These are phyloP conservation scores for Ogataea henricii DNA, from an alignment of 805 yeast species.

Conservation along the genomic window DNA sequence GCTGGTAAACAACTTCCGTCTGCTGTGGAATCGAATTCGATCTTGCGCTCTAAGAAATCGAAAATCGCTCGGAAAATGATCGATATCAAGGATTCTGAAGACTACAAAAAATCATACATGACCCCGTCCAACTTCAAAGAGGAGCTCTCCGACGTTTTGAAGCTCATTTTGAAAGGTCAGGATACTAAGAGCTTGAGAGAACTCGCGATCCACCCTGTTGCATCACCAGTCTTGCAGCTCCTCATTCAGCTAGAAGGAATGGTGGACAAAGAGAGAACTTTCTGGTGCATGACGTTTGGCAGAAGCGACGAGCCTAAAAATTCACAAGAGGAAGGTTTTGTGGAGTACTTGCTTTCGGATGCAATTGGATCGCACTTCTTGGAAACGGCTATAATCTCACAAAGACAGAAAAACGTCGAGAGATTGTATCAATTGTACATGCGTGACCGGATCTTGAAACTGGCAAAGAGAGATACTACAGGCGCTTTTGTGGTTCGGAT, in stretches of 20 bases:
- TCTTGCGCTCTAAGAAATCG: constrained; percentile 78
- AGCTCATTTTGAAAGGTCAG: constrained; percentile 39
- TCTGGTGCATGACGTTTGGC: constrained; percentile 66
- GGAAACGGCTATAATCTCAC: constrained; percentile 65
- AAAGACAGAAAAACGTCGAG: constrained; percentile 68
- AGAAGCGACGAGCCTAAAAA: constrained; percentile 52
- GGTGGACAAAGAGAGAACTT: constrained; percentile 68
- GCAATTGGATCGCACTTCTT: constrained; percentile 94
- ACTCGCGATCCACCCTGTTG: constrained; percentile 72
- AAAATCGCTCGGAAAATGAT: constrained; percentile 93
- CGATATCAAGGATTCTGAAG: constrained; percentile 77
- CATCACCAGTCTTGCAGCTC: constrained; percentile 86
- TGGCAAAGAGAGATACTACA: constrained; percentile 79
- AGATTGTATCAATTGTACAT: constrained; percentile 72
- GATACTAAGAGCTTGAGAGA: constrained; percentile 59
- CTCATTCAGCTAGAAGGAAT: constrained; percentile 79
- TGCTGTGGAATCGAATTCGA: constrained; percentile 64
- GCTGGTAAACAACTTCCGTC: constrained; percentile 82
- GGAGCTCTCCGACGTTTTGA: constrained; percentile 54
- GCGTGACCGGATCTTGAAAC: constrained; percentile 68
- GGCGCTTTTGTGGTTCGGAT: constrained; percentile 81
- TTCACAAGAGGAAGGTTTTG: constrained; percentile 70
- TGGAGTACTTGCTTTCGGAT: constrained; percentile 81
- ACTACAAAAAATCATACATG: constrained; percentile 65
- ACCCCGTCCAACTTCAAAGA: constrained; percentile 69